Evolutionary conservation across 2,329 filamentous ascomycete species (phyloP).

Genomic region (Fusarium sp.): DNA sequence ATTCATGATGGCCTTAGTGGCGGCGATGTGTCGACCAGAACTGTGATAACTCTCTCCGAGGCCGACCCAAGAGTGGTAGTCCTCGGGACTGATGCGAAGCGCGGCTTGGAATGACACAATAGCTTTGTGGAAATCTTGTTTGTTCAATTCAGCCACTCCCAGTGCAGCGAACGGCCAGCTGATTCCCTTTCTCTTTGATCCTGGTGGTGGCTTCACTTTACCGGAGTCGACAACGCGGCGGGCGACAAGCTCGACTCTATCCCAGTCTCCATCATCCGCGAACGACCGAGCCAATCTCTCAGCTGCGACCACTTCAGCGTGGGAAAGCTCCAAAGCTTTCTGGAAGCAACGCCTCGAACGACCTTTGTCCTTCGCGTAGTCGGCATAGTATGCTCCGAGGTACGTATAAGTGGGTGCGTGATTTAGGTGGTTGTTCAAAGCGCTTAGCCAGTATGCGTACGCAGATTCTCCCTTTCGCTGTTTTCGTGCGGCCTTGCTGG

Average conservation of each 20-base stretch:
- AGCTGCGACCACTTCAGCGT: constrained; percentile 86
- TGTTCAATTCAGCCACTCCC: constrained; percentile 94
- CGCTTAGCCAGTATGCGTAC: constrained; percentile 84
- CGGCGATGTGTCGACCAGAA: constrained; percentile 93
- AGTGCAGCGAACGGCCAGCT: constrained; percentile 97
- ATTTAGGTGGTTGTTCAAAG: constrained; percentile 87
- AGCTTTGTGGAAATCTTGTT: constrained; percentile 88
- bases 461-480: constrained; percentile 77
- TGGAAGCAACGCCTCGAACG: constrained; percentile 93
- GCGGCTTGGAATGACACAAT: constrained; percentile 94
- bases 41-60: constrained; percentile 98
- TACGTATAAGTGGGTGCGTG: constrained; percentile 92
- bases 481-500: constrained; percentile 79
- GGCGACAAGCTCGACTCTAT: constrained; percentile 92
- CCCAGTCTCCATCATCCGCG: constrained; percentile 93
- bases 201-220: constrained; percentile 87
- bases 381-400: constrained; percentile 89
- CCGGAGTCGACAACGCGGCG: constrained; percentile 95
- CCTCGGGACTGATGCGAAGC: constrained; percentile 81
- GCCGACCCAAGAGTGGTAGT: constrained; percentile 97
- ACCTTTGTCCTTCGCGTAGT: constrained; percentile 89
- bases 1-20: constrained; percentile 88
- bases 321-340: constrained; percentile 93
- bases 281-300: constrained; percentile 88
- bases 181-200: constrained; percentile 90